These are phyloP conservation scores for Zancudomyces culisetae DNA, from an alignment of 371 early-diverging fungal species.

Conservation along the genomic window DNA sequence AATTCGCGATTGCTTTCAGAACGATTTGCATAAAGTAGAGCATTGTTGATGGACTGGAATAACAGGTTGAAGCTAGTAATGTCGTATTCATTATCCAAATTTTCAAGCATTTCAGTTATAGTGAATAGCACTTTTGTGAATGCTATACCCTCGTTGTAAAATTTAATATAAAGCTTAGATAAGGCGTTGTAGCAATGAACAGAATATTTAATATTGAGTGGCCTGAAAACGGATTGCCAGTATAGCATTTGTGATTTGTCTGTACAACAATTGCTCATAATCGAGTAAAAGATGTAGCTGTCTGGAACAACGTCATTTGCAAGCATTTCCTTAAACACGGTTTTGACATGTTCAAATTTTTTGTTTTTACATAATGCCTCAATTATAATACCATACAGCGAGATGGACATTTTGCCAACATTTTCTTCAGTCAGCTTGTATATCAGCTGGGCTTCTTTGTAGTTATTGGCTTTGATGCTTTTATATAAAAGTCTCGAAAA, in stretches of 20 bases:
- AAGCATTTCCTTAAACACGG: conserved; percentile 11
- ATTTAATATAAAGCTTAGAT: not conserved
- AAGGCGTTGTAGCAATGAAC: not conserved
- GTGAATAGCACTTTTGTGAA: not conserved
- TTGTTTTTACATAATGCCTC: conserved; percentile 18
- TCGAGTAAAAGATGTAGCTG: conserved; percentile 13
- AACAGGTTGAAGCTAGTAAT: not conserved
- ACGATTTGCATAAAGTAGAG: not conserved
- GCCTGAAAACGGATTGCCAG: too few species aligned
- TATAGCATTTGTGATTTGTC: too few species aligned
- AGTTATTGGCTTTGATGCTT: conserved; percentile 12
- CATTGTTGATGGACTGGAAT: not conserved
- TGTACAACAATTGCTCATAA: too few species aligned
- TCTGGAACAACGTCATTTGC: conserved; percentile 10
- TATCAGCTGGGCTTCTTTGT: conserved; percentile 9
- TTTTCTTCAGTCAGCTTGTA: conserved; percentile 12
- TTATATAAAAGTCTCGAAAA: conserved; percentile 16
- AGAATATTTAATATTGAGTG: not conserved
- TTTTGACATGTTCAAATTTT: conserved; percentile 11
- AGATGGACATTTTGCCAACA: conserved; percentile 7
- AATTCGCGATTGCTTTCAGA: not conserved
- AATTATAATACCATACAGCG: conserved; percentile 16
- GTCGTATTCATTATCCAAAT: not conserved
- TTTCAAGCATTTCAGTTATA: not conserved
- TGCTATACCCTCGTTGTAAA: not conserved